Conservation (phyloP, 176 grass and related monocot genomes). For the Hyparrhenia diplandra region DNA sequence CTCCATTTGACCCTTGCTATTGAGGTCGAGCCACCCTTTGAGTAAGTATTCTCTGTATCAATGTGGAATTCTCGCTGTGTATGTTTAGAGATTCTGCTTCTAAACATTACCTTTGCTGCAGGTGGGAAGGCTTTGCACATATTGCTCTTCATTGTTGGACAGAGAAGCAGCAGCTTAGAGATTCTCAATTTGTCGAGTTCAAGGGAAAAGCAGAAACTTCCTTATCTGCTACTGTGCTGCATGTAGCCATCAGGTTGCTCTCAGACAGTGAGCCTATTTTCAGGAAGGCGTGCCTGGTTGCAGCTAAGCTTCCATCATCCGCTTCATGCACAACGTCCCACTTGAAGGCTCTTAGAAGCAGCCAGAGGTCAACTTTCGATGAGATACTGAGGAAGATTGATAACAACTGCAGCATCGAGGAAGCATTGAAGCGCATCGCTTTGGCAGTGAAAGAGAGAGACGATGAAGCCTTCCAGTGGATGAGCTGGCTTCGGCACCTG, state of each 20-base stretch:
- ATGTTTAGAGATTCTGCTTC: background rate
- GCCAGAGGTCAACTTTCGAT: constrained; percentile 48
- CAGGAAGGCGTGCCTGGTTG: constrained; percentile 71
- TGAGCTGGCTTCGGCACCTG: constrained; percentile 73
- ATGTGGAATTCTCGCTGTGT: background rate
- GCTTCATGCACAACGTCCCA: background rate
- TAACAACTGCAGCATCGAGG: constrained; percentile 21
- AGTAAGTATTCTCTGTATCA: constrained; percentile 52
- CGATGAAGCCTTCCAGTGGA: constrained; percentile 60
- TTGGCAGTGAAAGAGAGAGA: constrained; percentile 27
- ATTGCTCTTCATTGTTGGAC: constrained; percentile 71
- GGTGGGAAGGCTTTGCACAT: constrained; percentile 91
- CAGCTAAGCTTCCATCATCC: constrained; percentile 33
- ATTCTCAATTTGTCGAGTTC: background rate
- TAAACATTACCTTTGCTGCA: constrained; percentile 27
- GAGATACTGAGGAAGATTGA: constrained; percentile 46
- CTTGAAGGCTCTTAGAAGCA: background rate
- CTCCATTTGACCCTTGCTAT: constrained; percentile 91
- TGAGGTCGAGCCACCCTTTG: constrained; percentile 83
- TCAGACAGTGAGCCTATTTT: constrained; percentile 29
- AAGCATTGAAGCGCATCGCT: constrained; percentile 31
- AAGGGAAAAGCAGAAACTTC: constrained; percentile 1
- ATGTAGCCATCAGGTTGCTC: constrained; percentile 68
- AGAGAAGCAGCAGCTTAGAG: constrained; percentile 38
- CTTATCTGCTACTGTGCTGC: constrained; percentile 51